These are phyloP conservation scores for Rubroboletus pulcherrimus DNA, from an alignment of 768 basidiomycete species.

Conservation along the genomic window DNA sequence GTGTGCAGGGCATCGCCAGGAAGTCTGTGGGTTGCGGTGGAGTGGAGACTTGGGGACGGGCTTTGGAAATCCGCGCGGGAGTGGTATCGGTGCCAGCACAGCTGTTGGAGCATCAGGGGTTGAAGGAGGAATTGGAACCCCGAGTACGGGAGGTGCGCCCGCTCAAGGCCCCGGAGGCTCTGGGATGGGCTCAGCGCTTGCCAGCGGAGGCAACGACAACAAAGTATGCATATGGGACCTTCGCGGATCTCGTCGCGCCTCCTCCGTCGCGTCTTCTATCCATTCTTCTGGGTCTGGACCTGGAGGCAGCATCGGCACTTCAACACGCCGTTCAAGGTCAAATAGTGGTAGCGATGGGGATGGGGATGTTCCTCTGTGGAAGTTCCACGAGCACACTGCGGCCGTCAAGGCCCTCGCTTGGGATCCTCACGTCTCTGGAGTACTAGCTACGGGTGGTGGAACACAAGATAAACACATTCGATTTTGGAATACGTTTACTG, in stretches of 20 bases:
- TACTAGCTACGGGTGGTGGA: constrained; percentile 92
- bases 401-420: constrained; percentile 98
- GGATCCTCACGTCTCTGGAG: constrained; percentile 91
- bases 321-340: constrained; percentile 21
- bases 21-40: constrained; percentile 96
- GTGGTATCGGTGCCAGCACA: constrained; percentile 3
- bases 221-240: constrained; percentile 98
- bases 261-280: constrained; percentile 23
- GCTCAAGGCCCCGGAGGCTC: constrained; percentile 29
- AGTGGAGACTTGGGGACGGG: constrained; percentile 39
- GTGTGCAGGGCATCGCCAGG: constrained; percentile 79
- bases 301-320: constrained; percentile 25
- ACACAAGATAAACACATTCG: constrained; percentile 99
- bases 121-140: constrained; percentile 20
- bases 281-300: constrained; percentile 29
- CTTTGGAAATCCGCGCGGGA: constrained; percentile 23
- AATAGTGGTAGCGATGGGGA: constrained; percentile 28
- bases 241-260: constrained; percentile 51
- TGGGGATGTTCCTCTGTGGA: constrained; percentile 75
- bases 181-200: constrained; percentile 55
- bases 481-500: constrained; percentile 93
- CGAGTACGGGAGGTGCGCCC: constrained; percentile 21
- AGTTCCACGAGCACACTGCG: constrained; percentile 94
- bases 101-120: constrained; percentile 23
- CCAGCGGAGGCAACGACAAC: constrained; percentile 97